Evolutionary conservation across 1,284 basidiomycete species (phyloP).

Genomic region (Serendipita sp.): DNA sequence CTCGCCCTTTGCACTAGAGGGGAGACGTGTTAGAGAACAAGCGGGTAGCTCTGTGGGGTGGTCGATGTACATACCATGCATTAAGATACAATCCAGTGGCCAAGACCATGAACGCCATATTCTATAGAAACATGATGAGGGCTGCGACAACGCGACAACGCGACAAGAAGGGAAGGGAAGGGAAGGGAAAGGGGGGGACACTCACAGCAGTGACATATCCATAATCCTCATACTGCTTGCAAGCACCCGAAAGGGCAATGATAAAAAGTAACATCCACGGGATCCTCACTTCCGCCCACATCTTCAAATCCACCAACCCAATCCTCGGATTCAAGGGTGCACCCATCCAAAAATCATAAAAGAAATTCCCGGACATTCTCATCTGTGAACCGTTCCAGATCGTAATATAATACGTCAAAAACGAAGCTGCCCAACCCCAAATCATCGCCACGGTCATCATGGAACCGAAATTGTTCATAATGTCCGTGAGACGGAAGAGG

Average conservation of each 20-base stretch:
- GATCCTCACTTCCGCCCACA: conserved; percentile 98
- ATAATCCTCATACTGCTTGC: conserved; percentile 88
- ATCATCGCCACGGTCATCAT: conserved; percentile 95
- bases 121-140: conserved; percentile 31
- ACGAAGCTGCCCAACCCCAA: conserved; percentile 71
- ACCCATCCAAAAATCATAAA: conserved; percentile 97
- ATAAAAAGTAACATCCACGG: conserved; percentile 96
- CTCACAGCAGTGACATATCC: conserved; percentile 83
- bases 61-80: conserved; percentile 53
- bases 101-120: conserved; percentile 94
- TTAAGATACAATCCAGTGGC: conserved; percentile 96
- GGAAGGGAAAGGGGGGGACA: conserved; percentile 12
- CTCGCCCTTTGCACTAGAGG: conserved; percentile 58
- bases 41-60: neutral
- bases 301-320: conserved; percentile 90
- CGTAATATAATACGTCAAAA: conserved; percentile 66
- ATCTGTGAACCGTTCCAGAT: conserved; percentile 69
- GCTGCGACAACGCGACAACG: neutral
- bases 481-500: conserved; percentile 82
- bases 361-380: conserved; percentile 85
- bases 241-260: conserved; percentile 80
- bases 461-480: conserved; percentile 94
- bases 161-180: neutral
- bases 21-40: too few species aligned
- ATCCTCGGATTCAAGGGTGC: conserved; percentile 88